phyloP scores from a whole-genome alignment of 2,329 filamentous ascomycete species.

The Fusarium goolgardi region DNA sequence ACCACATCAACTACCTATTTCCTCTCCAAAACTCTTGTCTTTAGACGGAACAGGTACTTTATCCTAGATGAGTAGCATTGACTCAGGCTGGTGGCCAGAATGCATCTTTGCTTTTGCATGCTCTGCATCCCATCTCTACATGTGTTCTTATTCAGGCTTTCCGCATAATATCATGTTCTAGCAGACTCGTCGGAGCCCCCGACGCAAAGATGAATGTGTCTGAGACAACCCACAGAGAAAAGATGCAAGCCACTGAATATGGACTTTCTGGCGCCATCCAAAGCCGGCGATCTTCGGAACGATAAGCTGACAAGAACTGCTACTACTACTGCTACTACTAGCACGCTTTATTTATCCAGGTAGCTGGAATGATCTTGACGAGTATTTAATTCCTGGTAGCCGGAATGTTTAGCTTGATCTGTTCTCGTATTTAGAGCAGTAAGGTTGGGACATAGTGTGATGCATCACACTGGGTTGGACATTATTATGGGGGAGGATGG shows the following conservation, averaged over 20 bases:
- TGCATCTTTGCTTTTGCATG: background rate
- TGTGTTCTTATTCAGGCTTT: background rate
- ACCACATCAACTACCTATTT: background rate
- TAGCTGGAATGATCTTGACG: background rate
- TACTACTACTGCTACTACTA: background rate
- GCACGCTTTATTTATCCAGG: background rate
- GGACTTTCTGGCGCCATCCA: background rate
- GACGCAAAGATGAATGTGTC: background rate
- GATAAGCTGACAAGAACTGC: background rate
- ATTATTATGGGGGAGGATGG: background rate
- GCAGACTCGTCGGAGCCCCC: accelerated
- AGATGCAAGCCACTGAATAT: conserved; percentile 5
- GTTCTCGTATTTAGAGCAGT: background rate
- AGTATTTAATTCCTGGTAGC: background rate
- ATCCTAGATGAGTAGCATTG: background rate
- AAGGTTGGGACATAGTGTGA: too few relatives aligned
- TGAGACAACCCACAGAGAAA: background rate
- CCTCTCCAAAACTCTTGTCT: background rate
- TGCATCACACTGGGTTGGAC: background rate
- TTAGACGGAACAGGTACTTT: background rate
- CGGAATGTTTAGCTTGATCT: background rate
- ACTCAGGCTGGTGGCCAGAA: background rate
- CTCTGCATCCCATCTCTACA: background rate
- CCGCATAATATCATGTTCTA: background rate
- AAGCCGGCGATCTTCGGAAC: background rate